phyloP scores from a whole-genome alignment of 177 flowering plant species.

The Vitis hybrid region DNA sequence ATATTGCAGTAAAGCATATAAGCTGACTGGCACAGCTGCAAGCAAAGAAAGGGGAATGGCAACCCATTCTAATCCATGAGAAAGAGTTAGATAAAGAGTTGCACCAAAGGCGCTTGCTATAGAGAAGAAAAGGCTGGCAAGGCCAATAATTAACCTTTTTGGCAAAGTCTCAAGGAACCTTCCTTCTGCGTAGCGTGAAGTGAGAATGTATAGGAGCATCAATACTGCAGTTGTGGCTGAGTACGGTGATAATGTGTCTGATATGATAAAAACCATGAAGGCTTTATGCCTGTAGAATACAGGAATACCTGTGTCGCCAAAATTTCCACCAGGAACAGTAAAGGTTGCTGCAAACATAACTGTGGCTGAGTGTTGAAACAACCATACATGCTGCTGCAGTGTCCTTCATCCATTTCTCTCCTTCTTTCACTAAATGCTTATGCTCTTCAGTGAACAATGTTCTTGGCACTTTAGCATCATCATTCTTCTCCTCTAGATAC shows the following conservation, averaged over 20 bases:
- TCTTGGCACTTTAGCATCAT: not conserved
- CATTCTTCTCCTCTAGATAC: not conserved
- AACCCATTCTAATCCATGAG: not conserved
- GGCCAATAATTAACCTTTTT: slow-evolving; percentile 10
- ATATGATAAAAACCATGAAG: slow-evolving; percentile 5
- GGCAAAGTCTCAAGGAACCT: slow-evolving; percentile 18
- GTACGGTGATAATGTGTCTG: slow-evolving; percentile 15
- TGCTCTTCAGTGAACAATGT: slow-evolving; percentile 8
- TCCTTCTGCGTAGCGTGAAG: slow-evolving; percentile 17
- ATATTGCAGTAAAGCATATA: slow-evolving; percentile 12
- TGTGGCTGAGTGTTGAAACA: slow-evolving; percentile 1
- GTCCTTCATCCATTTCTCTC: slow-evolving; percentile 17
- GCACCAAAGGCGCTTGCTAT: slow-evolving; percentile 14
- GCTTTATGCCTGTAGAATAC: not conserved
- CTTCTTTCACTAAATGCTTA: slow-evolving; percentile 11
- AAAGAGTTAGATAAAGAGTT: slow-evolving; percentile 11
- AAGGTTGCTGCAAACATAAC: slow-evolving; percentile 12
- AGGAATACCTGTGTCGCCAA: slow-evolving; percentile 1
- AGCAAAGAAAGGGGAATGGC: slow-evolving; percentile 2
- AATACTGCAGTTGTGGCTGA: slow-evolving; percentile 15
- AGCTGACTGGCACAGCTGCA: slow-evolving; percentile 8
- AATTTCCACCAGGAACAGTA: slow-evolving; percentile 11
- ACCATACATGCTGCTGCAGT: slow-evolving; percentile 10
- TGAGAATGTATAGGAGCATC: slow-evolving; percentile 23
- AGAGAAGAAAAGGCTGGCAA: slow-evolving; percentile 19